Percentiles rank a stretch among this genome's conserved stretches.
phyloP scores from a whole-genome alignment of 2,329 filamentous ascomycete genomes.

The Botrytis pseudocinerea region DNA sequence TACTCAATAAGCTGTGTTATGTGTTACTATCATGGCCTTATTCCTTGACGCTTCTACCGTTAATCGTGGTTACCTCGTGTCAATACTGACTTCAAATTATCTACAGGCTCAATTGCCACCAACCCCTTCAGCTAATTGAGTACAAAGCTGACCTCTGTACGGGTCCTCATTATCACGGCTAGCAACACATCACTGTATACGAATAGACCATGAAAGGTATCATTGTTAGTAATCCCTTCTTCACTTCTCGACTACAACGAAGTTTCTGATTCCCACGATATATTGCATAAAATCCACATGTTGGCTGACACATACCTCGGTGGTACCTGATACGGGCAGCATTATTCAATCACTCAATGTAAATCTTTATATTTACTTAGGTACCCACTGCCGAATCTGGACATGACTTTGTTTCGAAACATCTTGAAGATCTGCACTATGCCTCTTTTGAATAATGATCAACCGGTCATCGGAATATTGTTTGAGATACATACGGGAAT shows the following conservation, averaged over 20 bases:
- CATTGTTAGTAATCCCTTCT: background rate
- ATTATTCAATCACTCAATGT: background rate
- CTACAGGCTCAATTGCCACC: background rate
- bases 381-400: background rate
- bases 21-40: background rate
- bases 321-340: background rate
- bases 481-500: background rate
- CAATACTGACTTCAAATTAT: background rate
- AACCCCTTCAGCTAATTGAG: background rate
- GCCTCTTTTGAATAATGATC: background rate
- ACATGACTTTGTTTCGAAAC: conserved; percentile 9
- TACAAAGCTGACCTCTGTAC: background rate
- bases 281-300: background rate
- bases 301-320: background rate
- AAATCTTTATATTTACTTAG: background rate
- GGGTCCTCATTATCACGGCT: background rate
- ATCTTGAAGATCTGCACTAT: background rate
- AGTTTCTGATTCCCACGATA: background rate
- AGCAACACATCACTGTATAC: background rate
- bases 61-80: background rate
- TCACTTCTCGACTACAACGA: background rate
- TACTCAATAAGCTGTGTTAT: background rate
- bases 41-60: background rate
- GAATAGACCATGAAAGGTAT: background rate
- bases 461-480: background rate